Evolutionary conservation across 805 yeast genomes (phyloP).

Genomic region (Saturnispora hagleri): DNA sequence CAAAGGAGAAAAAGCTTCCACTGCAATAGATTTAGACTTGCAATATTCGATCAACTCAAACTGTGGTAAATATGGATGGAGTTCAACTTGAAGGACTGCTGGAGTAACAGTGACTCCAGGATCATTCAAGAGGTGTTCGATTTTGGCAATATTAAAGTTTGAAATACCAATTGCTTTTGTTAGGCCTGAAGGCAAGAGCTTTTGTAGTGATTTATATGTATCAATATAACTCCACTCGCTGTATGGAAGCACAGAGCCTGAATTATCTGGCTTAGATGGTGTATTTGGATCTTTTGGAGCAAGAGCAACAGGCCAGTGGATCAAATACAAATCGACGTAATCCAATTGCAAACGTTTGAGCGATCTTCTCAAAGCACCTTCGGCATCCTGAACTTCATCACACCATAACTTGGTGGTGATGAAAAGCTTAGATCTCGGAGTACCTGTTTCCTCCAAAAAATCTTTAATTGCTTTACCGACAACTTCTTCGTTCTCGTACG

Average conservation of each 20-base stretch:
- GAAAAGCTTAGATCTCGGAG: constrained; percentile 48
- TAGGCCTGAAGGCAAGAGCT: constrained; percentile 43
- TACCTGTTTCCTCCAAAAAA: constrained; percentile 39
- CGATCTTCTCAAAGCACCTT: constrained; percentile 40
- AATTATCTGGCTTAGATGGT: constrained; percentile 30
- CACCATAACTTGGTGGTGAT: constrained; percentile 59
- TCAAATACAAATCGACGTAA: constrained; percentile 55
- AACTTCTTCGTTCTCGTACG: constrained; percentile 54
- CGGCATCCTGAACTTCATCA: constrained; percentile 31
- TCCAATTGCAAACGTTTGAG: constrained; percentile 44
- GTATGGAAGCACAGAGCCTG: constrained; percentile 25
- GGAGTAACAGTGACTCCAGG: constrained; percentile 48
- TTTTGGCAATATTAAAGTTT: constrained; percentile 51
- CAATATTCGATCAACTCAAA: constrained; percentile 46
- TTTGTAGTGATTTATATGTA: constrained; percentile 61
- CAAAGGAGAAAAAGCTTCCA: constrained; percentile 75
- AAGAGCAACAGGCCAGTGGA: constrained; percentile 55
- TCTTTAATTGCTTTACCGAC: constrained; percentile 49
- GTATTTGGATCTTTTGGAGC: constrained; percentile 30
- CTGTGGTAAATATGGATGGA: constrained; percentile 68
- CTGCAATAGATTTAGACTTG: constrained; percentile 40
- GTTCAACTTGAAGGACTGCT: constrained; percentile 66
- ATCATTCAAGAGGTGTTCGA: constrained; percentile 41
- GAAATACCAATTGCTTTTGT: constrained; percentile 70
- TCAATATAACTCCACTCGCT: constrained; percentile 35